phyloP scores from a whole-genome alignment of 2,329 filamentous ascomycete species.

The Sporothrix variecibatus region DNA sequence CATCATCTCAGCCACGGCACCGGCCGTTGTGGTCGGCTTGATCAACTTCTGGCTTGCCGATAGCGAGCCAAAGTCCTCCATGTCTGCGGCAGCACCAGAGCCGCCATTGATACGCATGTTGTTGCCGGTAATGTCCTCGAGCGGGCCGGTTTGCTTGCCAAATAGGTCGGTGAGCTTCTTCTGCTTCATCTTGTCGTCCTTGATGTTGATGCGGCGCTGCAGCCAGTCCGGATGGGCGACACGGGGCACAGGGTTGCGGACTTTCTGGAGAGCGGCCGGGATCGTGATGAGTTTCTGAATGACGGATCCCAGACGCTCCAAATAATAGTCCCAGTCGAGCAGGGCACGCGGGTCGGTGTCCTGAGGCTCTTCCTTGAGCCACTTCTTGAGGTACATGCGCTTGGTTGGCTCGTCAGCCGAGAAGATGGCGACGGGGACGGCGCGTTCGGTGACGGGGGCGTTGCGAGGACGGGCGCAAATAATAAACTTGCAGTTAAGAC shows the following conservation, averaged over 20 bases:
- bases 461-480: constrained; percentile 85
- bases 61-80: constrained; percentile 73
- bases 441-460: constrained; percentile 90
- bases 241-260: constrained; percentile 90
- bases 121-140: constrained; percentile 66
- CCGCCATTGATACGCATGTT: constrained; percentile 39
- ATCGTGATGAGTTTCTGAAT: constrained; percentile 99
- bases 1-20: constrained; percentile 48
- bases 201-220: constrained; percentile 86
- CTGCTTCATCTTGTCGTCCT: constrained; percentile 97
- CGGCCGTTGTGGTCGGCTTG: constrained; percentile 62
- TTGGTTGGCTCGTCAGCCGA: constrained; percentile 89
- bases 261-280: constrained; percentile 90
- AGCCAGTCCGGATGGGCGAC: constrained; percentile 97
- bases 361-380: constrained; percentile 88
- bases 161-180: constrained; percentile 98
- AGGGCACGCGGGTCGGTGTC: constrained; percentile 88
- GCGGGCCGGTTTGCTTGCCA: constrained; percentile 51
- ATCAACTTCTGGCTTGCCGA: constrained; percentile 55
- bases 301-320: constrained; percentile 91
- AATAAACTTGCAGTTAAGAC: constrained; percentile 99
- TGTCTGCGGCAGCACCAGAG: constrained; percentile 54
- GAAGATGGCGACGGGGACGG: constrained; percentile 94
- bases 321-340: constrained; percentile 96
- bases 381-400: constrained; percentile 86